phyloP scores from a whole-genome alignment of 768 basidiomycete species.

The Suillus clintonianus region DNA sequence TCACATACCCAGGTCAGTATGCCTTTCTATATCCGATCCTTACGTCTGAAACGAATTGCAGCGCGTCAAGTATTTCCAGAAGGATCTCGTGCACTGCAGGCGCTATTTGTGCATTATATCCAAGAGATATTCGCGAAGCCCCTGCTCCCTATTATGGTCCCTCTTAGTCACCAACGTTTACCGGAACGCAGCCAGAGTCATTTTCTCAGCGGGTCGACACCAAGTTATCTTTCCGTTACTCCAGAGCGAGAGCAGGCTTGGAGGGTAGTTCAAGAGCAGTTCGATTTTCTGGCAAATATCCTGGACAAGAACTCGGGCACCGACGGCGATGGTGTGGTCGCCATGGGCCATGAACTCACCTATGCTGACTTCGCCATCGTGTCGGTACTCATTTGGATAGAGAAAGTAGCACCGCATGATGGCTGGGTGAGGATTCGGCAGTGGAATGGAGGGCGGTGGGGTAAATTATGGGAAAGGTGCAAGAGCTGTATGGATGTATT shows the following conservation, averaged over 20 bases:
- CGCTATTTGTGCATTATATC: conserved; percentile 69
- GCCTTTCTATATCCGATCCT: background rate
- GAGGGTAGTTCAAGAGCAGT: conserved; percentile 64
- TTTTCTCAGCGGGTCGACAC: conserved; percentile 33
- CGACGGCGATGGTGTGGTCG: conserved; percentile 67
- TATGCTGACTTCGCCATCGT: conserved; percentile 78
- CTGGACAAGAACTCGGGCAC: conserved; percentile 63
- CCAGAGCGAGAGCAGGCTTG: conserved; percentile 65
- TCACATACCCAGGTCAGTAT: conserved; percentile 47
- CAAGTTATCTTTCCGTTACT: conserved; percentile 26
- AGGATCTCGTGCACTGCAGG: conserved; percentile 67
- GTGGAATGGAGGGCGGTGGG: conserved; percentile 75
- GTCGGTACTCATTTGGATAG: conserved; percentile 73
- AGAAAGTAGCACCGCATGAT: conserved; percentile 70
- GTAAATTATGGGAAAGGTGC: conserved; percentile 61
- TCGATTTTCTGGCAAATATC: conserved; percentile 61
- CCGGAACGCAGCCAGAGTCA: conserved; percentile 56
- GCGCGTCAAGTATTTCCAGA: conserved; percentile 72
- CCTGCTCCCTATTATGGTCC: conserved; percentile 69
- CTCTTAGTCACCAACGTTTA: conserved; percentile 62
- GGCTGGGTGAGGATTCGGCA: conserved; percentile 68
- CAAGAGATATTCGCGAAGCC: conserved; percentile 67
- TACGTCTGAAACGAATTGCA: background rate
- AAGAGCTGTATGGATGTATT: conserved; percentile 68
- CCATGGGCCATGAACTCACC: conserved; percentile 63